Conservation (phyloP, 2,329 filamentous ascomycete genomes). For the Coleophoma cylindrospora region DNA sequence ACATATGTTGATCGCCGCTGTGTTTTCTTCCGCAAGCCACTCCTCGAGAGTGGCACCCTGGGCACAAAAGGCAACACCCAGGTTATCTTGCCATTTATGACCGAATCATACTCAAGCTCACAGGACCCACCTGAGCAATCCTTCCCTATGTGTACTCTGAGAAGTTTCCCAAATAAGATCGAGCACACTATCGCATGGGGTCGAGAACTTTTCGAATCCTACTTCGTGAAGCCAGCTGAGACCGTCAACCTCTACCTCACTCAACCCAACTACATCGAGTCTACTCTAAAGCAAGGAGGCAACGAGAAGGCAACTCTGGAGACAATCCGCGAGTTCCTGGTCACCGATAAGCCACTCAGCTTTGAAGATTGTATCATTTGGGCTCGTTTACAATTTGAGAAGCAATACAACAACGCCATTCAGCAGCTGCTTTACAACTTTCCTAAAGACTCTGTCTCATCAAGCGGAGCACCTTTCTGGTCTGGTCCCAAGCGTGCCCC, state of each 20-base stretch:
- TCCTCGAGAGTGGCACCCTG: conserved; percentile 95
- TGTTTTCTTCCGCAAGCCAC: conserved; percentile 95
- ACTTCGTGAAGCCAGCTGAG: conserved; percentile 90
- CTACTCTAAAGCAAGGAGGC: conserved; percentile 84
- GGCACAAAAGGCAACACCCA: conserved; percentile 99
- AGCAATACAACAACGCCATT: conserved; percentile 94
- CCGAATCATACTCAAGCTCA: conserved; percentile 95
- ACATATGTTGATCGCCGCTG: conserved; percentile 95
- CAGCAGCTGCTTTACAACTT: conserved; percentile 96
- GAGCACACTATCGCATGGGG: conserved; percentile 99
- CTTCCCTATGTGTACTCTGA: conserved; percentile 97
- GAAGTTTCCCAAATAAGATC: conserved; percentile 96
- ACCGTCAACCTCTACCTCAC: conserved; percentile 91
- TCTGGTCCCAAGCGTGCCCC: conserved; percentile 97
- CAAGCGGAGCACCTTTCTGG: conserved; percentile 90
- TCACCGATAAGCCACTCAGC: conserved; percentile 82
- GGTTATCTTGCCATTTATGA: conserved; percentile 84
- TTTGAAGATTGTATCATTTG: conserved; percentile 97
- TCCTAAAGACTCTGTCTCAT: conserved; percentile 87
- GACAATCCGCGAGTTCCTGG: conserved; percentile 83
- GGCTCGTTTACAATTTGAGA: conserved; percentile 91
- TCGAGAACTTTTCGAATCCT: conserved; percentile 89
- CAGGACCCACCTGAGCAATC: conserved; percentile 98
- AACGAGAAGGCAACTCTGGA: conserved; percentile 94
- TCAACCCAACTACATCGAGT: conserved; percentile 84